Evolutionary conservation across 768 basidiomycete genomes (phyloP).

Genomic region (Obba rivulosa): DNA sequence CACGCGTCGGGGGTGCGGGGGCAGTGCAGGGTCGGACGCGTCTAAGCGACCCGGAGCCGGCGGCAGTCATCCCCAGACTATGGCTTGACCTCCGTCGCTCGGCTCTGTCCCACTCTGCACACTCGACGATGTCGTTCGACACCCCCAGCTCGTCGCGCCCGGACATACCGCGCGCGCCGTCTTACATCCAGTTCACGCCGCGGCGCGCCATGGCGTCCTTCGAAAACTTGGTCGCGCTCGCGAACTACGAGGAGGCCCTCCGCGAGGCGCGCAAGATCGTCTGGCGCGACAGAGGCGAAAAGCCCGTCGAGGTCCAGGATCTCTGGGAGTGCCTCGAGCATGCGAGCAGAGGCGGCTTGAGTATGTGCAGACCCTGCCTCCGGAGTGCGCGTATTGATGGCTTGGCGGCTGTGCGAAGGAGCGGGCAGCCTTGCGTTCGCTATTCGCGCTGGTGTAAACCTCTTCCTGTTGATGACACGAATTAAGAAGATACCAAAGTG

Average conservation of each 20-base stretch:
- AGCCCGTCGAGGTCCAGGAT: conserved; percentile 59
- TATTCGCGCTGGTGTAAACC: conserved; percentile 78
- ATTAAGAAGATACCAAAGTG: conserved; percentile 66
- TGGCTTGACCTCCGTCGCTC: no score
- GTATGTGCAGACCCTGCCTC: conserved; percentile 40
- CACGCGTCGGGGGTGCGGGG: no score
- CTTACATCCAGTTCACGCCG: conserved; percentile 48
- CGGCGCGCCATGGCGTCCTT: conserved; percentile 66
- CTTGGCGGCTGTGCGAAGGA: conserved; percentile 31
- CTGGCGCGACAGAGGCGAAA: conserved; percentile 77
- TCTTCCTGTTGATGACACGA: conserved; percentile 72
- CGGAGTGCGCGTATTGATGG: not conserved
- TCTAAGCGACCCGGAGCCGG: no score
- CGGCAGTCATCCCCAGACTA: no score
- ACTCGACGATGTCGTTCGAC: not conserved
- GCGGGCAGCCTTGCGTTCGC: conserved; percentile 77
- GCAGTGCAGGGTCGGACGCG: no score
- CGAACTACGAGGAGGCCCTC: conserved; percentile 76
- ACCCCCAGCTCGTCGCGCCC: not conserved
- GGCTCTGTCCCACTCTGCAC: no score
- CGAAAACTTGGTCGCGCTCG: conserved; percentile 79
- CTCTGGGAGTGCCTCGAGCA: conserved; percentile 66
- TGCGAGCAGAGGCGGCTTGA: conserved; percentile 61
- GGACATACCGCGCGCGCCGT: conserved; percentile 17
- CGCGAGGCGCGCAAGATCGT: conserved; percentile 73